A percentile compares a stretch with the other conserved stretches of the same genome.
phyloP scores from a whole-genome alignment of 2,329 filamentous ascomycete species.

The Akanthomyces dipterigenus region DNA sequence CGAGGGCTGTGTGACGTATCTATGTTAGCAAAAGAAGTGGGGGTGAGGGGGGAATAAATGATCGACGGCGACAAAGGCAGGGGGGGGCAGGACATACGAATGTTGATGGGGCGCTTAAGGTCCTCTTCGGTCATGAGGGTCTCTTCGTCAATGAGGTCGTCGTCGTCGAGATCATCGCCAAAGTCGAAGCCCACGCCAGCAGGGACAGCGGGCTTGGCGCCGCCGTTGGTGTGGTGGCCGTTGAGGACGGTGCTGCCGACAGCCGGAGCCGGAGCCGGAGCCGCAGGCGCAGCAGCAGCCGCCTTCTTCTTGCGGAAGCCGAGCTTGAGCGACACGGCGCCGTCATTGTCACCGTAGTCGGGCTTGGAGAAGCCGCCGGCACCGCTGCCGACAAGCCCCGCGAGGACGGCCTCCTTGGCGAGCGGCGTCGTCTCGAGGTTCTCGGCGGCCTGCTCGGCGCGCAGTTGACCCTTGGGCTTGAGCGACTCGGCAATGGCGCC shows the following conservation, averaged over 20 bases:
- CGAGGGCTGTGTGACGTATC: slow-evolving; percentile 49
- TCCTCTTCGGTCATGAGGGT: slow-evolving; percentile 81
- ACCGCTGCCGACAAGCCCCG: slow-evolving; percentile 59
- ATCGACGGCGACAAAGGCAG: background rate
- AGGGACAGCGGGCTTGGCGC: slow-evolving; percentile 34
- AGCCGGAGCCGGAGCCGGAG: slow-evolving; percentile 9
- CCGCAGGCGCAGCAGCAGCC: slow-evolving; percentile 13
- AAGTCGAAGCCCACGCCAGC: slow-evolving; percentile 62
- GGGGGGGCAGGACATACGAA: slow-evolving; percentile 55
- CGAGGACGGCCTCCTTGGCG: slow-evolving; percentile 73
- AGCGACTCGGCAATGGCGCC: slow-evolving; percentile 62
- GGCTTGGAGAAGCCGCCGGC: slow-evolving; percentile 67
- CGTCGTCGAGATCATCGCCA: slow-evolving; percentile 62
- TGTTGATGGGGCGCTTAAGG: slow-evolving; percentile 65
- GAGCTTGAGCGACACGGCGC: slow-evolving; percentile 46
- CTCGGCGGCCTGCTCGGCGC: slow-evolving; percentile 57
- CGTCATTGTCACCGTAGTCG: slow-evolving; percentile 46
- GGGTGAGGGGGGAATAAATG: background rate
- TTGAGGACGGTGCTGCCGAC: slow-evolving; percentile 22
- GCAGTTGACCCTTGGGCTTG: slow-evolving; percentile 60
- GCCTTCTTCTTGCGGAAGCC: slow-evolving; percentile 31
- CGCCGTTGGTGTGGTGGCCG: slow-evolving; percentile 46
- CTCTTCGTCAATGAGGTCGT: slow-evolving; percentile 89
- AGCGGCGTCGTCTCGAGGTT: slow-evolving; percentile 44
- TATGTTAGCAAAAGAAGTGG: slow-evolving; percentile 20